Evolutionary conservation across 192 early-diverging fungal genomes (phyloP).

Genomic region (Backusella tuberculispora): DNA sequence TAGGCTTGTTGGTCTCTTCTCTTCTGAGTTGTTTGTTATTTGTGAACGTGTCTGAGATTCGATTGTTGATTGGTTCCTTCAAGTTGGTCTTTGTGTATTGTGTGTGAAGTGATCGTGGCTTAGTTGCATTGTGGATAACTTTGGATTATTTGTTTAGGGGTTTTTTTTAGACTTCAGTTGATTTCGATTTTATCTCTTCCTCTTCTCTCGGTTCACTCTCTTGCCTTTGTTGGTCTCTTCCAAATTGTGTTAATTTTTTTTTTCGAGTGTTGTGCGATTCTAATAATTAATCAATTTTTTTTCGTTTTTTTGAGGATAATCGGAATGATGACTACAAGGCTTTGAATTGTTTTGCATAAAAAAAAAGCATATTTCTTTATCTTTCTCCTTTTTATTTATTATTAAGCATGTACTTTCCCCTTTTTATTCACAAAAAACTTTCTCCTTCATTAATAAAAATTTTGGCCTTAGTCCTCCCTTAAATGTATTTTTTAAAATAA

Average conservation of each 20-base stretch:
- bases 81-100: not conserved
- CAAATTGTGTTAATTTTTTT: not conserved
- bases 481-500: not conserved
- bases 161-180: not conserved
- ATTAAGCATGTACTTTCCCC: not conserved
- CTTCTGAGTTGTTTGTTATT: not conserved
- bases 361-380: not conserved
- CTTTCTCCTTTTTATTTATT: not conserved
- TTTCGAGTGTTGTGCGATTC: slow-evolving; percentile 7
- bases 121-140: not conserved
- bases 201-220: not conserved
- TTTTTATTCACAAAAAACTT: not conserved
- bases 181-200: not conserved
- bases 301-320: slow-evolving; percentile 17
- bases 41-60: slow-evolving; percentile 1
- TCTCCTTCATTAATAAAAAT: not conserved
- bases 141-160: not conserved
- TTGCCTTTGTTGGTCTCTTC: not conserved
- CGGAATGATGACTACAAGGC: slow-evolving; percentile 7
- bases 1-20: not conserved
- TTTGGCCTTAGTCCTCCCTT: slow-evolving; percentile 10
- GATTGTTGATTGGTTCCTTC: slow-evolving; percentile 9
- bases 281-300: not conserved
- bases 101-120: not conserved
- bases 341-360: not conserved